Conservation (phyloP, 2,329 filamentous ascomycete genomes). For the Fusarium proliferatum region DNA sequence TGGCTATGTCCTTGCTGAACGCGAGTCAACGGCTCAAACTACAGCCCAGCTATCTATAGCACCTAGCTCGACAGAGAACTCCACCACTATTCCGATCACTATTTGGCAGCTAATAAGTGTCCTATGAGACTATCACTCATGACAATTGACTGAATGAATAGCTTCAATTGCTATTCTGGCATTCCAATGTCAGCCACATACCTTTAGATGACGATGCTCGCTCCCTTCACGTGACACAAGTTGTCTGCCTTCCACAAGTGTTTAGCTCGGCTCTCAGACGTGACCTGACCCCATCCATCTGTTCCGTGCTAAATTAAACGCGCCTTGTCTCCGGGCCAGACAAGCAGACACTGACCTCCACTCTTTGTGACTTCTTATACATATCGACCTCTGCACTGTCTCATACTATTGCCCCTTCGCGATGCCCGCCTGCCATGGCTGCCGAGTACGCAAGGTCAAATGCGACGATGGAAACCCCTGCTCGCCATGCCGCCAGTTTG, state of each 20-base stretch:
- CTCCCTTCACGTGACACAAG: conserved; percentile 22
- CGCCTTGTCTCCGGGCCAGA: conserved; percentile 18
- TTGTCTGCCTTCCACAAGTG: conserved; percentile 23
- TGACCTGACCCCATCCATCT: conserved; percentile 2
- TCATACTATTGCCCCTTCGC: neutral
- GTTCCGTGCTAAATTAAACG: conserved; percentile 19
- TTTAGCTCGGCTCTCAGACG: neutral
- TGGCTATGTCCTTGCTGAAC: neutral
- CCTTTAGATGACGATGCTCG: neutral
- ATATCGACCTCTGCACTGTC: neutral
- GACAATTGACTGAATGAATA: neutral
- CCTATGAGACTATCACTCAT: neutral
- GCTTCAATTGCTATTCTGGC: neutral
- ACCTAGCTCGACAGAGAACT: conserved; percentile 10
- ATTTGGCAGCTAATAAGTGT: neutral
- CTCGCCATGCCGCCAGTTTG: conserved; percentile 36
- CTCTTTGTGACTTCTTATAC: conserved; percentile 10
- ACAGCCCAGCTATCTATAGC: conserved; percentile 16
- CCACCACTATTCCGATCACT: conserved; percentile 3
- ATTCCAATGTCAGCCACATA: neutral
- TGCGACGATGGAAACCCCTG: conserved; percentile 42
- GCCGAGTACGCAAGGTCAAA: conserved; percentile 43
- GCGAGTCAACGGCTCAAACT: conserved; percentile 32
- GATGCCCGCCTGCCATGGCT: conserved; percentile 41
- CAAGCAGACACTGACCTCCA: conserved; percentile 19